Evolutionary conservation across 2,329 filamentous ascomycete species (phyloP), one percentile per base, ranked within the genome.

Genomic region (Neonectria coccinea): DNA sequence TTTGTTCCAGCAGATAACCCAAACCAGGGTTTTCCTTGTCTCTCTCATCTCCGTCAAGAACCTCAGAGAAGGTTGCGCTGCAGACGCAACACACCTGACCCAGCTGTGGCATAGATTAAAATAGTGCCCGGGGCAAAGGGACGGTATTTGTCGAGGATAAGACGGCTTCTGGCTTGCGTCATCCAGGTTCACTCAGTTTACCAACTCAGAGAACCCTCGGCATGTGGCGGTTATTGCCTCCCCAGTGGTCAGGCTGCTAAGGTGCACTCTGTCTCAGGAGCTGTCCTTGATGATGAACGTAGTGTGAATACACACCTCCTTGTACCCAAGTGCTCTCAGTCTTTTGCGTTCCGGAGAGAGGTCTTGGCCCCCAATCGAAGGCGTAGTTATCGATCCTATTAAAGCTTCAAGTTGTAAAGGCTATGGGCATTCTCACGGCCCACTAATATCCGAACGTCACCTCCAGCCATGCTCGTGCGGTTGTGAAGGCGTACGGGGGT

Each of bases 361-460:
- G 42, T 14, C n/a, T 57, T 57, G 14, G 53, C 36, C 53, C 41
- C 55, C 31, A 57, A 41, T 33, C 9, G 18, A 27, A 27, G 14
- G 22, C 22, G 22, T n/a, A 11, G 48, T 11, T 18, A 9, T 51
- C 16, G 7, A 51, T 31, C 31, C n/a, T n/a, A n/a, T 51, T 33
- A 6, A n/a, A 14, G 2, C 36, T 8, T 22, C 11, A 16, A 51
- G n/a, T 10, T 11, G 29, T 22, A 16, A 51, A 18, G 48, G 48
- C 29, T 33, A 5, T 12, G 5, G 31, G 33, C 7, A 42, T 42
- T 42, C 9, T 29, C 10, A 29, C 18, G 27, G 18, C 14, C 22
- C 9, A 50, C 47, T 14, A 11, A 5, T 50, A 11, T 31, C 27
- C 11, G 29, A 50, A 29, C 2, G 27, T 10, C 8, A 5, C 16